Percentiles rank a stretch among this genome's conserved stretches.
Evolutionary conservation across 441 rosid species (phyloP).

Genomic region (Erodium chrysanthum): DNA sequence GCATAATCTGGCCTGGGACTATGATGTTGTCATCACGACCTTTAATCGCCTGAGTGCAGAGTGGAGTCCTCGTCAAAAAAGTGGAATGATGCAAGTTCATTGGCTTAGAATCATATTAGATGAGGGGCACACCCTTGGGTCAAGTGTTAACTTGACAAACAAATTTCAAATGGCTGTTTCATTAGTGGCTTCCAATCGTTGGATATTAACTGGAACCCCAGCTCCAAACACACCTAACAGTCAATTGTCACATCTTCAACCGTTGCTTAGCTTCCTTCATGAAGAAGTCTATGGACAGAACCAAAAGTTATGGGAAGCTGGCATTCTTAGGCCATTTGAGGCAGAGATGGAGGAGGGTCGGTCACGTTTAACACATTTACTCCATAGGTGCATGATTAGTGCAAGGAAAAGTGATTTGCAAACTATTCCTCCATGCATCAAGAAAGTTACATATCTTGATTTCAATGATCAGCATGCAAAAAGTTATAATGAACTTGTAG

Average conservation of each 20-base stretch:
- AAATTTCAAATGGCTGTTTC: conserved; percentile 94
- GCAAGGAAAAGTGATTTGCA: conserved; percentile 83
- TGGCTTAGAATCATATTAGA: conserved; percentile 89
- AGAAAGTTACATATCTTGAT: conserved; percentile 59
- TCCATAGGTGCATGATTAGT: conserved; percentile 80
- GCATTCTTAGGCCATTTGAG: conserved; percentile 82
- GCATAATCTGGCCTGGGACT: conserved; percentile 91
- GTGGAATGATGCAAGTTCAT: conserved; percentile 87
- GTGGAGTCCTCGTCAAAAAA: conserved; percentile 68
- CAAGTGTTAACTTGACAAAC: conserved; percentile 81
- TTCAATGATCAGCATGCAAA: conserved; percentile 72
- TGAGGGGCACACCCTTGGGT: conserved; percentile 97
- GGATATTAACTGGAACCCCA: conserved; percentile 96
- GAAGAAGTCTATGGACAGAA: conserved; percentile 81
- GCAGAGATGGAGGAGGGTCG: conserved; percentile 88
- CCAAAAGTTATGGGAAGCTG: conserved; percentile 82
- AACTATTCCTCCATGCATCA: conserved; percentile 86
- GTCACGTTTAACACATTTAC: conserved; percentile 57
- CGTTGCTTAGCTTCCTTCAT: conserved; percentile 83
- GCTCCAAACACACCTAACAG: conserved; percentile 84
- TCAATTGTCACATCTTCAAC: conserved; percentile 78
- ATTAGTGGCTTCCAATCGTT: conserved; percentile 63
- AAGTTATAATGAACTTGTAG: conserved; percentile 91
- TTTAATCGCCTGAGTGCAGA: conserved; percentile 91
- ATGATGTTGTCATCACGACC: conserved; percentile 84